These are phyloP conservation scores for Mycena citricolor DNA, from an alignment of 1,284 basidiomycete genomes.

Conservation along the genomic window DNA sequence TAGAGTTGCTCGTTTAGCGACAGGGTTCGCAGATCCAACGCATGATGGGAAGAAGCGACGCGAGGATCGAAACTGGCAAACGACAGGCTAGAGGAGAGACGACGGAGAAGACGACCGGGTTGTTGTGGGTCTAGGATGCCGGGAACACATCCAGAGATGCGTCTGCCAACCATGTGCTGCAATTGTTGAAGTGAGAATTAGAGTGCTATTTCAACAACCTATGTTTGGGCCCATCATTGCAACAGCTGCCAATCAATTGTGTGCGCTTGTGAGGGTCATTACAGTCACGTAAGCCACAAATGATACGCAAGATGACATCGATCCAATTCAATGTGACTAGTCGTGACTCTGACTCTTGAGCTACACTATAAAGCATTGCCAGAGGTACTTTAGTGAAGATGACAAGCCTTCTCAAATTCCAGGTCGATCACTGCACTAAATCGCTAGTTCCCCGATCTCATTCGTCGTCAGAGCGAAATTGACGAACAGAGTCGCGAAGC, in stretches of 20 bases:
- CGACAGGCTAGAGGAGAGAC: conserved; percentile 50
- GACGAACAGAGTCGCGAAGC: conserved; percentile 65
- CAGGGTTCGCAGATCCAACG: conserved; percentile 37
- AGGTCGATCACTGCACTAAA: conserved; percentile 12
- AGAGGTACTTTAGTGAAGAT: conserved; percentile 33
- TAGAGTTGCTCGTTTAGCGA: conserved; percentile 47
- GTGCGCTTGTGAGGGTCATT: too few relatives aligned
- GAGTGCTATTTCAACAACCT: too few relatives aligned
- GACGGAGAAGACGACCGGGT: conserved; percentile 53
- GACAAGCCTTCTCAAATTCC: conserved; percentile 68
- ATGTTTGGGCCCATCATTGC: conserved; percentile 7
- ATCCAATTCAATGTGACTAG: conserved; percentile 1
- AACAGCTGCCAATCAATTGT: too few relatives aligned
- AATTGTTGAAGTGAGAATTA: too few relatives aligned
- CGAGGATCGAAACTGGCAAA: conserved; percentile 72
- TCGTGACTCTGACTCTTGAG: conserved; percentile 4
- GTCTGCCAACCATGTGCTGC: conserved; percentile 21
- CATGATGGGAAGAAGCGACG: conserved; percentile 49
- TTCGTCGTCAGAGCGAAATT: conserved; percentile 54
- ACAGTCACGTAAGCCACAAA: too few relatives aligned
- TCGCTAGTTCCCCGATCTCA: conserved; percentile 14
- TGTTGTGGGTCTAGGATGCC: conserved; percentile 64
- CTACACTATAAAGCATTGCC: background rate
- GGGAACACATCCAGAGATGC: conserved; percentile 41
- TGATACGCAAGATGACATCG: too few relatives aligned